Percentiles rank a stretch among this genome's conserved stretches.
phyloP scores from a whole-genome alignment of 331 rosid species.

The Pyrus hybrid region DNA sequence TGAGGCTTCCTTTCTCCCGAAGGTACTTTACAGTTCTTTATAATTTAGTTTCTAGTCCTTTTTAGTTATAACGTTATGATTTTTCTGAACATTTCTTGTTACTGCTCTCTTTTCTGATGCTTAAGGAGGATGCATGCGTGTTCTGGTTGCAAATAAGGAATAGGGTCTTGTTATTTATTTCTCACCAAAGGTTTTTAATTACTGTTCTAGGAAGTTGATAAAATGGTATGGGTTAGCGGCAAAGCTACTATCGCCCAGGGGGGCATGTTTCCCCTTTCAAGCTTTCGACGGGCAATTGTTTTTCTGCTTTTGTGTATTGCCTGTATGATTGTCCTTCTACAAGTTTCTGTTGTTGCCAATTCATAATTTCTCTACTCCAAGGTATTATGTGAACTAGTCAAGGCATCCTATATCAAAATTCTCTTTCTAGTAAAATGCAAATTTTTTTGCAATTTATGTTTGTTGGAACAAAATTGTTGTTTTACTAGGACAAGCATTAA shows the following conservation, averaged over 20 bases:
- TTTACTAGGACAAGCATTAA: background rate
- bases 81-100: background rate
- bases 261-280: too few relatives aligned
- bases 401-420: background rate
- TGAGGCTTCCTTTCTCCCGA: constrained; percentile 75
- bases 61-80: background rate
- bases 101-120: background rate
- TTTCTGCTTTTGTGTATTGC: background rate
- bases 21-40: constrained; percentile 28
- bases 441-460: background rate
- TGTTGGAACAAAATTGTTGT: background rate
- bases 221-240: background rate
- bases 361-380: background rate
- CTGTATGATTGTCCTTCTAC: background rate
- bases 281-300: too few relatives aligned
- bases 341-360: background rate
- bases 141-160: background rate
- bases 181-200: background rate
- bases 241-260: too few relatives aligned
- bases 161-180: background rate
- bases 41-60: background rate
- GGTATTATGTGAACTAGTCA: background rate
- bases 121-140: background rate
- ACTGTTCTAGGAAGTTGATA: background rate
- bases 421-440: background rate